Evolutionary conservation across 371 early-diverging fungal genomes (phyloP).

Genomic region (Haplosporangium sp.): DNA sequence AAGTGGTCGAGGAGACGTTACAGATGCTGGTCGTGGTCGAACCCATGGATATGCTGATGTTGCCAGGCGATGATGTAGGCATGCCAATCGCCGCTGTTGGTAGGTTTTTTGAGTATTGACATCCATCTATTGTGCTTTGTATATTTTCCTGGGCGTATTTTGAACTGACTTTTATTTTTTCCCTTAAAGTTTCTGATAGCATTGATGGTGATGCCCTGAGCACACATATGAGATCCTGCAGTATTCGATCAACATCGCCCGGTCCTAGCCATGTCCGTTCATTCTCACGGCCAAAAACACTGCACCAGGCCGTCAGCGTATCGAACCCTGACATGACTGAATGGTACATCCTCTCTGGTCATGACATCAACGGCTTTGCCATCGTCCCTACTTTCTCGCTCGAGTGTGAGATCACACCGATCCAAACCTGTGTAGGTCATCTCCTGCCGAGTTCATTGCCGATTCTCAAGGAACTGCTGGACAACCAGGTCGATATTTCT

Average conservation of each 20-base stretch:
- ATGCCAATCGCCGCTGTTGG: constrained; percentile 45
- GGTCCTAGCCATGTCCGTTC: constrained; percentile 27
- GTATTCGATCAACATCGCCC: constrained; percentile 34
- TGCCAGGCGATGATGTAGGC: constrained; percentile 44
- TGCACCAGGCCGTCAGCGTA: constrained; percentile 52
- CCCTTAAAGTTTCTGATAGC: constrained; percentile 43
- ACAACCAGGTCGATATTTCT: constrained; percentile 30
- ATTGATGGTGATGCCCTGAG: constrained; percentile 49
- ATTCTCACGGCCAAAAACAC: constrained; percentile 28
- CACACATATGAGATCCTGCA: constrained; percentile 40
- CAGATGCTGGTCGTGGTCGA: constrained; percentile 54
- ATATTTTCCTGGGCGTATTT: no score
- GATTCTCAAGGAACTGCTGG: constrained; percentile 45
- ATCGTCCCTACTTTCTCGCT: constrained; percentile 51
- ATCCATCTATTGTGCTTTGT: neutral
- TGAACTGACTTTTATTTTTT: neutral
- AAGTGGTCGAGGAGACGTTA: constrained; percentile 50
- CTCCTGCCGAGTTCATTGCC: constrained; percentile 41
- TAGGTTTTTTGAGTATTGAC: constrained; percentile 14
- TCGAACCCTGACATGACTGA: constrained; percentile 56
- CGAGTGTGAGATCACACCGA: constrained; percentile 50
- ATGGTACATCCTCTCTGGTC: constrained; percentile 53
- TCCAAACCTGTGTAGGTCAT: constrained; percentile 46
- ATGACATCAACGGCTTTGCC: constrained; percentile 47
- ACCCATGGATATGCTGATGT: constrained; percentile 55